Conservation (phyloP, 1,284 basidiomycete species). For the Pholiota adiposa region DNA sequence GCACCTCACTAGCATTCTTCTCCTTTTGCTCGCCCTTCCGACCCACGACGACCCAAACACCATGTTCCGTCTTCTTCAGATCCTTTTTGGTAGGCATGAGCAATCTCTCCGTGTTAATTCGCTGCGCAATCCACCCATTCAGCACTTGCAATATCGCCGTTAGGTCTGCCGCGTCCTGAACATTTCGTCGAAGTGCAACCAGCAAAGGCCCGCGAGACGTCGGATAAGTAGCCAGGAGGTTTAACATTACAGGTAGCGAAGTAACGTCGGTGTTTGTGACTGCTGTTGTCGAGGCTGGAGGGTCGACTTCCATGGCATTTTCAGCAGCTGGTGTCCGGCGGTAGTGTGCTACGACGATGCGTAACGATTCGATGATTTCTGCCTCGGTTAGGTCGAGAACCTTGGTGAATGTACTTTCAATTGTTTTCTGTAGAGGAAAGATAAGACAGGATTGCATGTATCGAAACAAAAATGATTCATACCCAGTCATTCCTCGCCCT, state of each 20-base stretch:
- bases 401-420: constrained; percentile 52
- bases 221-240: constrained; percentile 53
- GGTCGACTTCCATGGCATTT: constrained; percentile 64
- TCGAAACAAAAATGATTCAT: neutral
- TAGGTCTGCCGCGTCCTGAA: constrained; percentile 59
- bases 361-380: constrained; percentile 59
- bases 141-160: constrained; percentile 53
- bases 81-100: constrained; percentile 42
- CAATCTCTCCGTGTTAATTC: constrained; percentile 27
- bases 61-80: constrained; percentile 41
- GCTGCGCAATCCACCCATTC: constrained; percentile 54
- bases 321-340: constrained; percentile 17
- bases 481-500: constrained; percentile 69
- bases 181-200: constrained; percentile 54
- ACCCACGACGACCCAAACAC: constrained; percentile 41
- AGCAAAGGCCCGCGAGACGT: constrained; percentile 57
- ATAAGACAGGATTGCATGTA: constrained; percentile 1
- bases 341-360: constrained; percentile 41
- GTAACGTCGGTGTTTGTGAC: constrained; percentile 35
- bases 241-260: constrained; percentile 54
- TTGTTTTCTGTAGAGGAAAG: constrained; percentile 47
- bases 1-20: constrained; percentile 41
- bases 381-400: constrained; percentile 67
- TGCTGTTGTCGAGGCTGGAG: constrained; percentile 22
- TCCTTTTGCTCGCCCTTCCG: constrained; percentile 27